phyloP scores from a whole-genome alignment of 1,139 yeast species.

The Geotrichum phurueaensis region DNA sequence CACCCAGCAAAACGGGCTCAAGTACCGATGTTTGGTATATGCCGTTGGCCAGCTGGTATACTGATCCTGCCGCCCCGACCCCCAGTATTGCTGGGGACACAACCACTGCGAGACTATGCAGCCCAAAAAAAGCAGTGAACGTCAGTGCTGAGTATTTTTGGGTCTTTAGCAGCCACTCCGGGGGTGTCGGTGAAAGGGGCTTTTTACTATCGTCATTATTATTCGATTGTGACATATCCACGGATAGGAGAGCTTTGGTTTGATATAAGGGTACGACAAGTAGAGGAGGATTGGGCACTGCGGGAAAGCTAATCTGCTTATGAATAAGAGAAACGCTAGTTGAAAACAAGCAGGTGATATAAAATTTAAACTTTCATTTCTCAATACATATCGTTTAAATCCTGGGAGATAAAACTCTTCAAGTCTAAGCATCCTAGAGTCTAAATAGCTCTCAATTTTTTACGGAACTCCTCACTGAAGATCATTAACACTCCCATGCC shows the following conservation, averaged over 20 bases:
- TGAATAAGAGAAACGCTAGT: neutral
- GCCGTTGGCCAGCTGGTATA: slow-evolving; percentile 56
- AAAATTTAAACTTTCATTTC: too few relatives aligned
- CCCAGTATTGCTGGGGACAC: slow-evolving; percentile 49
- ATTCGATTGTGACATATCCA: neutral
- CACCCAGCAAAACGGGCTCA: slow-evolving; percentile 49
- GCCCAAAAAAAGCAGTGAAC: slow-evolving; percentile 50
- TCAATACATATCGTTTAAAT: too few relatives aligned
- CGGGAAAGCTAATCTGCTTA: neutral
- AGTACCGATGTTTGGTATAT: slow-evolving; percentile 52
- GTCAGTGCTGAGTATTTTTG: slow-evolving; percentile 64
- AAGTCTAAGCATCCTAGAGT: neutral
- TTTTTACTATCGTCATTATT: neutral
- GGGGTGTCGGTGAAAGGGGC: neutral
- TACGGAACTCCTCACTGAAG: neutral
- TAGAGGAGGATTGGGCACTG: neutral
- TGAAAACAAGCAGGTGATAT: neutral
- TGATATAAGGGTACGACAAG: neutral
- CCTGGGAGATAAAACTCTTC: neutral
- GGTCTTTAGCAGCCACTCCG: slow-evolving; percentile 5
- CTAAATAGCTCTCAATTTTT: neutral
- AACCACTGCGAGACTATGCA: slow-evolving; percentile 55
- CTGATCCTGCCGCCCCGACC: slow-evolving; percentile 45
- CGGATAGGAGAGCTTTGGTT: neutral
- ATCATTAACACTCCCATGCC: neutral